A percentile compares a stretch with the other conserved stretches of the same genome.
phyloP scores from a whole-genome alignment of 2,329 filamentous ascomycete genomes.

The Aaosphaeria pasadenensis region DNA sequence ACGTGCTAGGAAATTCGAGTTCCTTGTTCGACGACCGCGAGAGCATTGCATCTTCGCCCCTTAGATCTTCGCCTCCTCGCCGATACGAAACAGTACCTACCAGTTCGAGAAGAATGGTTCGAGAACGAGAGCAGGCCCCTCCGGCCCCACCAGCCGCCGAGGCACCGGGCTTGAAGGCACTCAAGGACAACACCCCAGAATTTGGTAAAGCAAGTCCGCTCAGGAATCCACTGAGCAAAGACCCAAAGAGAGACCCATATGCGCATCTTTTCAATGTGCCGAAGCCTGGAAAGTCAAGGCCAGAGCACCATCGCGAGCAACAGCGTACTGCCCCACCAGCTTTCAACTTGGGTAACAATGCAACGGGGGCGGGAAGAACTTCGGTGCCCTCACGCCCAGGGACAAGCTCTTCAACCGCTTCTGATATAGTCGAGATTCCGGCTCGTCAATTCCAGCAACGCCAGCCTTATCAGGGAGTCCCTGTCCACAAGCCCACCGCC shows the following conservation, averaged over 20 bases:
- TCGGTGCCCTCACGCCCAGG: constrained; percentile 19
- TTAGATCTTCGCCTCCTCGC: not conserved
- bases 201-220: constrained; percentile 61
- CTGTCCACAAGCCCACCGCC: constrained; percentile 50
- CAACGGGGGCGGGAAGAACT: constrained; percentile 9
- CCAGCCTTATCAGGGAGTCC: constrained; percentile 33
- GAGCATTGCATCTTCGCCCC: not conserved
- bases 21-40: constrained; percentile 31
- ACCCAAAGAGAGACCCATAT: constrained; percentile 20
- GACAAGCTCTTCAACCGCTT: constrained; percentile 23
- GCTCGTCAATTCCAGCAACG: constrained; percentile 31
- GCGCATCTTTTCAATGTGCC: constrained; percentile 52
- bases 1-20: constrained; percentile 28
- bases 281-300: constrained; percentile 46
- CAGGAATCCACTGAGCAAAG: constrained; percentile 45
- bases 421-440: constrained; percentile 35
- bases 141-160: constrained; percentile 36
- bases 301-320: constrained; percentile 48
- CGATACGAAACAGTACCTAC: too few species aligned
- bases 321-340: constrained; percentile 13
- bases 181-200: constrained; percentile 39
- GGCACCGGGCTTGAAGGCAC: constrained; percentile 19
- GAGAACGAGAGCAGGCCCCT: constrained; percentile 46
- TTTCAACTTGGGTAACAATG: constrained; percentile 13
- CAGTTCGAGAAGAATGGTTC: constrained; percentile 44